Evolutionary conservation across 2,329 filamentous ascomycete genomes (phyloP).

Genomic region (Penicillium vulpinum): DNA sequence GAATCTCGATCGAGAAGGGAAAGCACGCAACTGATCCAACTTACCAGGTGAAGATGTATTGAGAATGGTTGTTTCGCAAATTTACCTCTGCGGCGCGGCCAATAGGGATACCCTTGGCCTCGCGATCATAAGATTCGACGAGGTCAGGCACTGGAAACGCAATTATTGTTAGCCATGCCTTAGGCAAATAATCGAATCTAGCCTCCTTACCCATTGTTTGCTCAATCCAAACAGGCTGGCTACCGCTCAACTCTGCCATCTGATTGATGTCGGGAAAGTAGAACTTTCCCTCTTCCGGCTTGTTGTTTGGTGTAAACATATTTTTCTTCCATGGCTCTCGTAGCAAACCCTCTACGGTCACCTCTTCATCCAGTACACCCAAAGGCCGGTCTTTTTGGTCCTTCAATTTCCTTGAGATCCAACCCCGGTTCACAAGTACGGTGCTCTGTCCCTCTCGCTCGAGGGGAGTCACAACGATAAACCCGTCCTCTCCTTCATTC

Average conservation of each 20-base stretch:
- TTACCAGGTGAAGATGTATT: conserved; percentile 99
- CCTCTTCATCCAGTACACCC: conserved; percentile 67
- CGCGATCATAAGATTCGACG: conserved; percentile 71
- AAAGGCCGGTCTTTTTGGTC: conserved; percentile 63
- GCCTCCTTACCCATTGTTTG: conserved; percentile 76
- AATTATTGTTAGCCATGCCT: conserved; percentile 16
- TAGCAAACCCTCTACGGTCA: conserved; percentile 80
- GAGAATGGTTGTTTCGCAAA: conserved; percentile 91
- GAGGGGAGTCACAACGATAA: conserved; percentile 85
- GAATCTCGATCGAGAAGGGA: neutral
- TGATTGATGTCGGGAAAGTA: conserved; percentile 92
- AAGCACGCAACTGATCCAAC: conserved; percentile 30
- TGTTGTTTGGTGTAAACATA: conserved; percentile 91
- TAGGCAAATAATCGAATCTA: conserved; percentile 1
- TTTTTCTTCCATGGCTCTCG: conserved; percentile 95
- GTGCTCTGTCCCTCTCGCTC: conserved; percentile 65
- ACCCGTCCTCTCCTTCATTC: conserved; percentile 86
- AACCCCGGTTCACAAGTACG: conserved; percentile 85
- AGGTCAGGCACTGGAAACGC: conserved; percentile 68
- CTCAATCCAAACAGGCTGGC: conserved; percentile 91
- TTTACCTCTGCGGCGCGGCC: conserved; percentile 87
- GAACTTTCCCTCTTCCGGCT: conserved; percentile 78
- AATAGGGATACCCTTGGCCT: conserved; percentile 81
- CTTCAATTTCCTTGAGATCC: conserved; percentile 77
- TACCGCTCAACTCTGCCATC: conserved; percentile 82